phyloP scores from a whole-genome alignment of 306 rosid genomes.

The Chamaecrista fasciculata region DNA sequence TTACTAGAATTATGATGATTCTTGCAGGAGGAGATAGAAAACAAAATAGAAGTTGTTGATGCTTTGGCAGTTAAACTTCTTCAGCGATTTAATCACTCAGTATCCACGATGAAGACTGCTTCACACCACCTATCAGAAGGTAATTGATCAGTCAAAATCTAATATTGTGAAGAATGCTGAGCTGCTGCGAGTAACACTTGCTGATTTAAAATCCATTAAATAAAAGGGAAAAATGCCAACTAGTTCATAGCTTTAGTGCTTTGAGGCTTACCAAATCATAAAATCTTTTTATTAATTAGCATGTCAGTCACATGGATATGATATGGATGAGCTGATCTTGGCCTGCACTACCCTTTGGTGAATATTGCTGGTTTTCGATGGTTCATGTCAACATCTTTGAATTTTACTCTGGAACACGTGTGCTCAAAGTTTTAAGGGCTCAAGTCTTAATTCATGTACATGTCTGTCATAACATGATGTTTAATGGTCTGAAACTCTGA shows the following conservation, averaged over 20 bases:
- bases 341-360: background rate
- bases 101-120: conserved; percentile 70
- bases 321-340: background rate
- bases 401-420: background rate
- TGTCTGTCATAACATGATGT: background rate
- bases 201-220: conserved; percentile 7
- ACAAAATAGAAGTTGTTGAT: conserved; percentile 78
- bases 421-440: background rate
- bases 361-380: background rate
- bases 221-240: conserved; percentile 7
- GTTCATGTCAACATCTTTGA: background rate
- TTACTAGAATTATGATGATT: conserved; percentile 11
- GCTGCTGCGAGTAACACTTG: background rate
- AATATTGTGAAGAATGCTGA: conserved; percentile 3
- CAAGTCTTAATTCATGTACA: conserved; percentile 12
- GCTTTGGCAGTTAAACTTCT: conserved; percentile 84
- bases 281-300: background rate
- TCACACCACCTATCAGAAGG: conserved; percentile 93
- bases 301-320: background rate
- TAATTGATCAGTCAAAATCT: conserved; percentile 29
- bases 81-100: conserved; percentile 78
- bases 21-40: conserved; percentile 83
- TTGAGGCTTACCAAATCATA: background rate
- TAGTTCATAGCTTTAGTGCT: background rate
- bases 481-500: background rate